phyloP scores from a whole-genome alignment of 495 filamentous ascomycete genomes.

The Aspergillus funiculosus region DNA sequence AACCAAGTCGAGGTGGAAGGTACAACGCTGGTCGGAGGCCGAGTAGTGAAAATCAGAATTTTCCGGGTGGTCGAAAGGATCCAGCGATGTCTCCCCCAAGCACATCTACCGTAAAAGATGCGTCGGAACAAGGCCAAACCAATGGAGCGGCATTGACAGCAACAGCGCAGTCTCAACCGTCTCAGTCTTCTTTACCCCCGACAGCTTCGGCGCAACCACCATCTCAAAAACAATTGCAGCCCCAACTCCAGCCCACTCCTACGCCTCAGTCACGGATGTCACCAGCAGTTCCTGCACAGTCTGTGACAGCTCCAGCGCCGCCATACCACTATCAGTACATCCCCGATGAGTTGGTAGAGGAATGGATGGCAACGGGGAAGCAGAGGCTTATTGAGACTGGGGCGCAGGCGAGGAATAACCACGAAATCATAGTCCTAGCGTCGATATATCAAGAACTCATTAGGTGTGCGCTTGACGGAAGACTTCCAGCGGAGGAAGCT shows the following conservation, averaged over 20 bases:
- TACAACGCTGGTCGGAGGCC: slow-evolving; percentile 31
- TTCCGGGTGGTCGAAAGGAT: slow-evolving; percentile 28
- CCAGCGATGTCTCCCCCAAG: slow-evolving; percentile 38
- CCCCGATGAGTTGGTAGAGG: slow-evolving; percentile 41
- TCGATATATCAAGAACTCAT: slow-evolving; percentile 82
- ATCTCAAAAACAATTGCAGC: slow-evolving; percentile 14
- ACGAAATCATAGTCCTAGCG: slow-evolving; percentile 60
- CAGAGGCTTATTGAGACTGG: slow-evolving; percentile 43
- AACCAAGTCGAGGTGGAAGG: slow-evolving; percentile 39
- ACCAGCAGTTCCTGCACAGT: slow-evolving; percentile 16
- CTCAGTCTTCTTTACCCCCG: slow-evolving; percentile 26
- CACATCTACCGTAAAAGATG: slow-evolving; percentile 25
- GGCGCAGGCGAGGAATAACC: slow-evolving; percentile 50
- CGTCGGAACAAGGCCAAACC: slow-evolving; percentile 21
- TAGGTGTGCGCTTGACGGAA: slow-evolving; percentile 61
- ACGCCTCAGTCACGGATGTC: slow-evolving; percentile 17
- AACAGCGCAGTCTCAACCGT: slow-evolving; percentile 15
- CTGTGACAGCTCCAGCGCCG: slow-evolving; percentile 21
- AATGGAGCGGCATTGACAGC: slow-evolving; percentile 22
- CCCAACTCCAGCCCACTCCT: slow-evolving; percentile 20
- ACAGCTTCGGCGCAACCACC: slow-evolving; percentile 13
- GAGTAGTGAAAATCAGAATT: slow-evolving; percentile 30
- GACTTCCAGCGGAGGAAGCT: slow-evolving; percentile 58
- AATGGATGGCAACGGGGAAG: slow-evolving; percentile 48
- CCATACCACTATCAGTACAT: slow-evolving; percentile 55